Base-by-base conservation (phyloP, 129 eudicot species). In the Centrapalus pauciflorus region DNA sequence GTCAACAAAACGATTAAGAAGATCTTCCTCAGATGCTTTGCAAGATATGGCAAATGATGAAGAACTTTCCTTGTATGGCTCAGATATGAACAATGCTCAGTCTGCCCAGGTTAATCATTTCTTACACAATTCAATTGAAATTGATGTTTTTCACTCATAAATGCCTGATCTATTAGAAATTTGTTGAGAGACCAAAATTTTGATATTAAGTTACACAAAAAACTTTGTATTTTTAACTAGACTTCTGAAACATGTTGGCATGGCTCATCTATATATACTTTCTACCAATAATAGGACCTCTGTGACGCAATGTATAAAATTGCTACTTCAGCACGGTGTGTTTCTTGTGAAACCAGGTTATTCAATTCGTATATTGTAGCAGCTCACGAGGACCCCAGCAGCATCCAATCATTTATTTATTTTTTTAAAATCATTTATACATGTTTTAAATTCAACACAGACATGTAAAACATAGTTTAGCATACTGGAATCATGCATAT, bases 1-100 rank as follows among this genome's bases (percentile, higher is more conserved):
- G 9, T 60, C 78, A 65, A 73, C 88, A 59, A 94, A 94, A 81
- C 73, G 97, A 58, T 71, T 89, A 55, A 56, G 93, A 45, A 87
- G 78, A 67, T 94, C 99, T 38, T 81, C 98, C 48, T 89, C 99
- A 38, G 99, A 94, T 77, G 97, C 90, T 61, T 70, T 89, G 72
- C 96, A 82, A 80, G 99, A 94, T 73, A 82, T 94, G 74, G 83
- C 79, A 66, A 80, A 76, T 73, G 90, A 83, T 29, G 99, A 94
- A 24, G 99, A 94, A 72, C 93, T 94, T 66, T 80, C 95, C 20
- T 82, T 94, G 29, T 89, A 86, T 86, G 95, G 96, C 28, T 78
- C 95, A 10, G 89, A 82, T 78, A 87, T 90, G 46, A 86, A 80
- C 75, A 89, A 82, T 74, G 81, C 95, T 28, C 84, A 89, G 30